These are phyloP conservation scores for Aspergillus cejpii DNA, from an alignment of 2,329 filamentous ascomycete genomes.

Conservation along the genomic window DNA sequence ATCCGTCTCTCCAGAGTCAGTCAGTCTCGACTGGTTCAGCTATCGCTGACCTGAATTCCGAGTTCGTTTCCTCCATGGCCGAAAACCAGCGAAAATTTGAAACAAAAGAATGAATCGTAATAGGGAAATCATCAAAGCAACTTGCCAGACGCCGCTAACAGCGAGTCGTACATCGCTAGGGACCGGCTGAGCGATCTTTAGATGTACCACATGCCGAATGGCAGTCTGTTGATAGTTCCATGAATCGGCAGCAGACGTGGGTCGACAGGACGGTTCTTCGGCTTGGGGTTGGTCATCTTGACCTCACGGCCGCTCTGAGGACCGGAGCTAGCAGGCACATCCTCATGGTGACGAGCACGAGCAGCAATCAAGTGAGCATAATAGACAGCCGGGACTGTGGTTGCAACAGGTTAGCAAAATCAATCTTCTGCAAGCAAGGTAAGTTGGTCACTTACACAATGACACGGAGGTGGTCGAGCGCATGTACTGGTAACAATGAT, in stretches of 20 bases:
- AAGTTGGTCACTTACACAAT: slow-evolving; percentile 43
- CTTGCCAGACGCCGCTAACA: neutral
- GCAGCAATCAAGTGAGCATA: slow-evolving; percentile 86
- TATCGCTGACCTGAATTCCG: slow-evolving; percentile 3
- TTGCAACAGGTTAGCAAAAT: slow-evolving; percentile 6
- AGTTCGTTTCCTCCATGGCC: slow-evolving; percentile 2
- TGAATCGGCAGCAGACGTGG: slow-evolving; percentile 32
- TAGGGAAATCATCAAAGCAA: neutral
- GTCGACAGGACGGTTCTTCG: slow-evolving; percentile 26
- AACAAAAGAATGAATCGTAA: neutral
- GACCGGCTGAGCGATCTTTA: slow-evolving; percentile 11
- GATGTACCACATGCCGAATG: slow-evolving; percentile 40
- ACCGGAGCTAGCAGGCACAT: slow-evolving; percentile 37
- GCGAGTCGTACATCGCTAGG: neutral
- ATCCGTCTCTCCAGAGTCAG: slow-evolving; percentile 3
- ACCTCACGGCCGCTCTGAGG: slow-evolving; percentile 37
- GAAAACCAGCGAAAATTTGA: neutral
- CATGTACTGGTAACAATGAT: slow-evolving; percentile 89
- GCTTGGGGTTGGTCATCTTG: slow-evolving; percentile 28
- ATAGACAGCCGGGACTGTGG: slow-evolving; percentile 70
- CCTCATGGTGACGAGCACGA: slow-evolving; percentile 70
- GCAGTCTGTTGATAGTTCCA: slow-evolving; percentile 23
- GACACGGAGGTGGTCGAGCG: slow-evolving; percentile 91
- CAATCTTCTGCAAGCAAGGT: neutral
- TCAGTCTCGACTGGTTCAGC: slow-evolving; percentile 7